Conservation (phyloP, 1,284 basidiomycete genomes). For the Porphyrellus sp. region DNA sequence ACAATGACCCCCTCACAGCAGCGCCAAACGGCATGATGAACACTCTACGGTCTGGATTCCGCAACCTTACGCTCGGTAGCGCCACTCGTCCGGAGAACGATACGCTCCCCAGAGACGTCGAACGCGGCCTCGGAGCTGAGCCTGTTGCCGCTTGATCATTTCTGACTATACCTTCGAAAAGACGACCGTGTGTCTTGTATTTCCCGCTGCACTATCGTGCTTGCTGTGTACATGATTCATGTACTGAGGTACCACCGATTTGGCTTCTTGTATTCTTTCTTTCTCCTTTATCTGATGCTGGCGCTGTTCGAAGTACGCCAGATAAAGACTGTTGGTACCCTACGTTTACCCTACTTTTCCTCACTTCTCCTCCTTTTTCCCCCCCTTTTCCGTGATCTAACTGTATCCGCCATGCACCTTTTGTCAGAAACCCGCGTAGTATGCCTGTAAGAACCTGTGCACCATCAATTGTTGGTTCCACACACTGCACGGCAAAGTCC, state of each 20-base stretch:
- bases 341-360: too few species aligned
- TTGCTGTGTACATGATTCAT: background rate
- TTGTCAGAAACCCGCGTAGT: too few species aligned
- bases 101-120: conserved; percentile 37
- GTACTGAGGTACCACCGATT: background rate
- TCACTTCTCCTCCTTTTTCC: too few species aligned
- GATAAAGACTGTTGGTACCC: background rate
- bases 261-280: background rate
- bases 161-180: background rate
- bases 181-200: conserved; percentile 1
- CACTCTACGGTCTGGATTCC: conserved; percentile 35
- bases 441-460: too few species aligned
- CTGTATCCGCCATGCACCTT: too few species aligned
- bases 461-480: too few species aligned
- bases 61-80: conserved; percentile 26
- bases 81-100: conserved; percentile 20
- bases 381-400: too few species aligned
- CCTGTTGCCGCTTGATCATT: conserved; percentile 17
- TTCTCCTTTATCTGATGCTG: background rate
- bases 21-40: conserved; percentile 31
- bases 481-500: too few species aligned
- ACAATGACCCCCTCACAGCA: conserved; percentile 16
- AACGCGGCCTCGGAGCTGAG: conserved; percentile 32
- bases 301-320: background rate
- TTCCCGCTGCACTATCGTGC: background rate